phyloP scores from a whole-genome alignment of 805 yeast species.

The Sugiyamaella chiloensis region DNA sequence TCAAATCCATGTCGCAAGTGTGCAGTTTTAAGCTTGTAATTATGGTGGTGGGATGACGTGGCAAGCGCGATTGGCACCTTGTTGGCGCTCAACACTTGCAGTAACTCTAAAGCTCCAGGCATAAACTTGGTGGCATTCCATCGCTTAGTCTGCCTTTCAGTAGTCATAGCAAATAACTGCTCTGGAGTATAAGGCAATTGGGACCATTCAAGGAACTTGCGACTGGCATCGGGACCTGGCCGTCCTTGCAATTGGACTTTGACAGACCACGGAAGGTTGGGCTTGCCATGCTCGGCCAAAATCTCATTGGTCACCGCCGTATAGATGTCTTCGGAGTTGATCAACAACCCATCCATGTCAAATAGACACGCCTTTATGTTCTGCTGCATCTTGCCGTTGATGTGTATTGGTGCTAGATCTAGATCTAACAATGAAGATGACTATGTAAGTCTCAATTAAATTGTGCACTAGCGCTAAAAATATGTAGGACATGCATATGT shows the following conservation, averaged over 20 bases:
- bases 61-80: constrained; percentile 84
- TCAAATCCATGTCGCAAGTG: constrained; percentile 64
- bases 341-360: constrained; percentile 90
- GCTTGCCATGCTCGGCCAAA: constrained; percentile 66
- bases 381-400: too few species aligned
- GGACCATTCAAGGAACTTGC: constrained; percentile 63
- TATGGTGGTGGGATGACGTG: constrained; percentile 68
- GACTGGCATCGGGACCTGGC: constrained; percentile 77
- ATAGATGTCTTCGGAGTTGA: constrained; percentile 90
- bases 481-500: too few species aligned
- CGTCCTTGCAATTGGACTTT: constrained; percentile 86
- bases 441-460: too few species aligned
- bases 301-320: constrained; percentile 72
- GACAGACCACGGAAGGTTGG: constrained; percentile 82
- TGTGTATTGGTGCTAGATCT: too few species aligned
- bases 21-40: constrained; percentile 67
- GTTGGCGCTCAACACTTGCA: constrained; percentile 49
- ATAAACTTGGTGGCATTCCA: constrained; percentile 69
- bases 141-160: constrained; percentile 47
- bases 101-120: constrained; percentile 80
- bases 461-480: too few species aligned
- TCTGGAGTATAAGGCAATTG: constrained; percentile 65
- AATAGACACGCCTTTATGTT: constrained; percentile 64
- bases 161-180: constrained; percentile 53
- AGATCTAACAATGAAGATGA: too few species aligned